A percentile compares a stretch with the other conserved stretches of the same genome.
Conservation (phyloP, 2,329 filamentous ascomycete genomes). For the Microdochium trichocladiopsis region DNA sequence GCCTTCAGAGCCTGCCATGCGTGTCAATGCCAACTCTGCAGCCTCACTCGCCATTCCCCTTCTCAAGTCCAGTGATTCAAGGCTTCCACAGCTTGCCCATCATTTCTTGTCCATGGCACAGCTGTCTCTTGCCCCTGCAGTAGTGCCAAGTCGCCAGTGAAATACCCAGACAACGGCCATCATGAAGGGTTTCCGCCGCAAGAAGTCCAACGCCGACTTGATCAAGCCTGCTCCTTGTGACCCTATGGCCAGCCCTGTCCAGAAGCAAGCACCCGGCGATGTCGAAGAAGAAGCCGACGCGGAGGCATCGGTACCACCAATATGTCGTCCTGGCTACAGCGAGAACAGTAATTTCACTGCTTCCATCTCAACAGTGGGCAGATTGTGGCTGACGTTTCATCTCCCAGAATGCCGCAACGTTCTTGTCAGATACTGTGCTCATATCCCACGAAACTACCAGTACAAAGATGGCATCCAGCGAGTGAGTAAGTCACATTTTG, state of each 20-base stretch:
- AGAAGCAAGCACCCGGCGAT: neutral
- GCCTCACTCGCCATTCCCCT: too few species aligned
- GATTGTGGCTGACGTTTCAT: neutral
- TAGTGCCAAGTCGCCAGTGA: too few species aligned
- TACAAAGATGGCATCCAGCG: conserved; percentile 36
- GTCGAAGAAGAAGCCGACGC: neutral
- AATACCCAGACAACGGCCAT: too few species aligned
- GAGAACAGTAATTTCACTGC: neutral
- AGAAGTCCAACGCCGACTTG: neutral
- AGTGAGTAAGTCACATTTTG: conserved; percentile 16
- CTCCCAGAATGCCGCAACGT: conserved; percentile 34
- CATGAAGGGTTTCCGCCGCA: neutral
- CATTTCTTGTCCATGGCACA: too few species aligned
- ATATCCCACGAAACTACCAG: conserved; percentile 36
- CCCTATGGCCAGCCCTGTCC: neutral
- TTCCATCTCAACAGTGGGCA: neutral
- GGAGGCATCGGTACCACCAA: neutral
- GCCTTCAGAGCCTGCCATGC: too few species aligned
- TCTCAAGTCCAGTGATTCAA: too few species aligned
- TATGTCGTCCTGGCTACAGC: neutral
- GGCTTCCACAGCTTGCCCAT: too few species aligned
- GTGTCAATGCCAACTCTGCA: too few species aligned
- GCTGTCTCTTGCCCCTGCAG: too few species aligned
- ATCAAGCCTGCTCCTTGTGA: neutral
- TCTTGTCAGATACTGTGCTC: conserved; percentile 33